phyloP scores from a whole-genome alignment of 2,329 filamentous ascomycete species.

The Cladosporium oxysporum region DNA sequence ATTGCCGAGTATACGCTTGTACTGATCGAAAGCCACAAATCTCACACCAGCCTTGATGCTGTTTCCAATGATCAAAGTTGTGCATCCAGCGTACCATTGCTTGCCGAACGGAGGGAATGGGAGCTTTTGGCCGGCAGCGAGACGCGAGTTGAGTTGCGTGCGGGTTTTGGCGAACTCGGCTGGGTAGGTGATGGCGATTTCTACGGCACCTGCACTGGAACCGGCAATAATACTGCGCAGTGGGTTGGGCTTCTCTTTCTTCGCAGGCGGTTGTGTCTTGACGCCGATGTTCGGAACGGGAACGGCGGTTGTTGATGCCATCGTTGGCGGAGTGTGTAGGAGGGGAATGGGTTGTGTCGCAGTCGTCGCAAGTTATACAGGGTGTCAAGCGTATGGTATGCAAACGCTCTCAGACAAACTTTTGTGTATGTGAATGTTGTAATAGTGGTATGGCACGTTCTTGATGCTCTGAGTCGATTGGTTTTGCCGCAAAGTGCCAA shows the following conservation, averaged over 20 bases:
- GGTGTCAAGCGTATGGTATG: background rate
- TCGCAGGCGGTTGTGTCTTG: slow-evolving; percentile 23
- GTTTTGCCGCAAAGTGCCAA: slow-evolving; percentile 2
- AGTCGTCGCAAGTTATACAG: too few relatives aligned
- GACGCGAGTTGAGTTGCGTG: slow-evolving; percentile 83
- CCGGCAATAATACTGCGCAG: slow-evolving; percentile 90
- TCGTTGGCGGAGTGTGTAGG: slow-evolving; percentile 3
- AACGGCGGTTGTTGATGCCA: slow-evolving; percentile 25
- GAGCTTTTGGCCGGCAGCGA: slow-evolving; percentile 80
- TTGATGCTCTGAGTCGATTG: slow-evolving; percentile 6
- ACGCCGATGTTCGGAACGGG: slow-evolving; percentile 30
- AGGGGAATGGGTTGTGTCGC: background rate
- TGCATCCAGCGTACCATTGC: slow-evolving; percentile 98
- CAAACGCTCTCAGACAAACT: background rate
- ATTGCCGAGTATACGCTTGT: slow-evolving; percentile 81
- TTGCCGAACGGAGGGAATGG: slow-evolving; percentile 91
- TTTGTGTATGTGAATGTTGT: background rate
- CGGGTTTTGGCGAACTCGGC: slow-evolving; percentile 97
- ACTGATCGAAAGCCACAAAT: slow-evolving; percentile 95
- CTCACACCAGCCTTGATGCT: slow-evolving; percentile 93
- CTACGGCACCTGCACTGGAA: slow-evolving; percentile 88
- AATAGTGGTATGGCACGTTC: background rate
- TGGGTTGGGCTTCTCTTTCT: slow-evolving; percentile 65
- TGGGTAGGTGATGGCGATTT: slow-evolving; percentile 94
- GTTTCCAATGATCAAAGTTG: slow-evolving; percentile 94